Conservation (phyloP, 139 green algal species). For the Volvox reticuliferus region DNA sequence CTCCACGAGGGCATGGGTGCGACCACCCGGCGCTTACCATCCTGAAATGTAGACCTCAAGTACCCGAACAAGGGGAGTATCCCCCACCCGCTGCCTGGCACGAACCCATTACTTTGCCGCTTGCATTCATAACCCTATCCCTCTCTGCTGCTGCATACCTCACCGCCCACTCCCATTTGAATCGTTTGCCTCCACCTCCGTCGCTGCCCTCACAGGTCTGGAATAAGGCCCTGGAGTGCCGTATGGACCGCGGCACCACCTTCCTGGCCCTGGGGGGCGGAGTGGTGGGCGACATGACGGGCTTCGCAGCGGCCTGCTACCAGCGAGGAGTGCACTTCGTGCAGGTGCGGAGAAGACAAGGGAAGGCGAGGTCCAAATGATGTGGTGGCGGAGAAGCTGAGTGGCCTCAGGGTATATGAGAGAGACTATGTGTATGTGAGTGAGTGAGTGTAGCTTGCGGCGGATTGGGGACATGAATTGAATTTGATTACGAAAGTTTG, state of each 20-base stretch:
- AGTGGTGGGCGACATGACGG: constrained; percentile 98
- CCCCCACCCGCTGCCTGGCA: not conserved
- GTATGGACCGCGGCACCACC: constrained; percentile 92
- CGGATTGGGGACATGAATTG: too few species aligned
- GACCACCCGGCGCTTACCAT: too few species aligned
- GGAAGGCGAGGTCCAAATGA: not conserved
- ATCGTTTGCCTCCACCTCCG: too few species aligned
- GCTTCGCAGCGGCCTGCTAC: constrained; percentile 96
- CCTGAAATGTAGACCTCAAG: too few species aligned
- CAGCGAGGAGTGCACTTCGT: constrained; percentile 98
- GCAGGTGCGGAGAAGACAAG: constrained; percentile 64
- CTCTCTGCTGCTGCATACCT: not conserved
- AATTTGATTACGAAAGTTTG: too few species aligned
- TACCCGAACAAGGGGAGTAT: too few species aligned
- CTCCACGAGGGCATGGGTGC: too few species aligned
- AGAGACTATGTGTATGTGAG: too few species aligned
- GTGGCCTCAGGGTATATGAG: too few species aligned
- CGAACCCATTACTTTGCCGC: not conserved
- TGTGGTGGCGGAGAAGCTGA: not conserved
- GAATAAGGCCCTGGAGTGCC: constrained; percentile 86
- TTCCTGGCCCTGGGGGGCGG: constrained; percentile 97
- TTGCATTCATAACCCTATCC: not conserved
- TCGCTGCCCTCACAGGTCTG: constrained; percentile 65
- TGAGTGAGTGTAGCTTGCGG: too few species aligned
- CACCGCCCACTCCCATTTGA: too few species aligned